Percentiles rank a stretch among this genome's conserved stretches.
Evolutionary conservation across 768 basidiomycete species (phyloP).

Genomic region (Lyophyllum atratum): DNA sequence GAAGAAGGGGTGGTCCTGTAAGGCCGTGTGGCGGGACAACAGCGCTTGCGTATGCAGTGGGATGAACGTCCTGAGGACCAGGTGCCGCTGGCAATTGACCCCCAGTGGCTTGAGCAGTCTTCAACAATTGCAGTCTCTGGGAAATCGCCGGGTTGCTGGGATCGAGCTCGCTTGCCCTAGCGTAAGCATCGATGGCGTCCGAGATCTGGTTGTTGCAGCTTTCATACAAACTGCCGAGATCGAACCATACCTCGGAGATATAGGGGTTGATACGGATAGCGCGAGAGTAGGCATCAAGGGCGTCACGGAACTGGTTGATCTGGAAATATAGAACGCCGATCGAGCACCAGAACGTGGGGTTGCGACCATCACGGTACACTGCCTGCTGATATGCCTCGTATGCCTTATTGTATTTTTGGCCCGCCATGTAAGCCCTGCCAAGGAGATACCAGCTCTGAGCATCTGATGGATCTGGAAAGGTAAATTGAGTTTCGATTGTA

Average conservation of each 20-base stretch:
- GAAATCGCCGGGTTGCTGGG: constrained; percentile 82
- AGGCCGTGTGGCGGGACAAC: constrained; percentile 72
- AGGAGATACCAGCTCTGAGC: constrained; percentile 99
- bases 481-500: background rate
- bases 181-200: constrained; percentile 98
- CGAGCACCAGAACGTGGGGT: constrained; percentile 99
- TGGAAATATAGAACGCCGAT: constrained; percentile 99
- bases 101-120: constrained; percentile 77
- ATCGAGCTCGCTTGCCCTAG: constrained; percentile 92
- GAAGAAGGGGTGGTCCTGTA: constrained; percentile 64
- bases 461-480: constrained; percentile 79
- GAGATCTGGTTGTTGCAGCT: constrained; percentile 99
- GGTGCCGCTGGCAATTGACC: constrained; percentile 83
- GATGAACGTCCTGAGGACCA: constrained; percentile 93
- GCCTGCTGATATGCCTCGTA: constrained; percentile 99
- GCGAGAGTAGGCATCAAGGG: constrained; percentile 97
- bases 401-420: constrained; percentile 98
- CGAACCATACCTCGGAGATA: constrained; percentile 95
- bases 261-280: constrained; percentile 99
- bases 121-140: constrained; percentile 75
- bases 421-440: constrained; percentile 98
- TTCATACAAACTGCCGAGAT: constrained; percentile 95
- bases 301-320: constrained; percentile 99
- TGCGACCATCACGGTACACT: constrained; percentile 97
- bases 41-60: constrained; percentile 87